A percentile compares a stretch with the other conserved stretches of the same genome.
Evolutionary conservation across 495 filamentous ascomycete genomes (phyloP).

Genomic region (Oidiodendron maius): DNA sequence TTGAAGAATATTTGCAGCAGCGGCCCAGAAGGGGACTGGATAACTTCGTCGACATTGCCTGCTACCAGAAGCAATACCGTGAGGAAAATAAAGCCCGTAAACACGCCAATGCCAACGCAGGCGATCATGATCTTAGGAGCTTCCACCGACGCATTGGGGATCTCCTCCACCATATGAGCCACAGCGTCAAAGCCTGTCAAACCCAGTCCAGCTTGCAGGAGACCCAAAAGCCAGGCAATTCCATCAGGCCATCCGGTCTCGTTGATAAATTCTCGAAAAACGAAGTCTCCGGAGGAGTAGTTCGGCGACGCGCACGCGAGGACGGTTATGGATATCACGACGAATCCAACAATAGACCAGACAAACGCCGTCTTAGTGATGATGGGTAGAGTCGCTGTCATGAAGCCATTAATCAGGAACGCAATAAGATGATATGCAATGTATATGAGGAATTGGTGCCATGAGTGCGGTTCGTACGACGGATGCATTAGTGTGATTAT

Average conservation of each 20-base stretch:
- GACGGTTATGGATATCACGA: constrained; percentile 31
- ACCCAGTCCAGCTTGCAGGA: constrained; percentile 55
- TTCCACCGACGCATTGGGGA: constrained; percentile 30
- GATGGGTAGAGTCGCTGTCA: constrained; percentile 53
- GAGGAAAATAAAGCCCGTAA: constrained; percentile 54
- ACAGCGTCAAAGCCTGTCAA: constrained; percentile 60
- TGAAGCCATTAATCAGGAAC: constrained; percentile 62
- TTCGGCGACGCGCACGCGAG: constrained; percentile 29
- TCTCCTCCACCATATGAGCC: constrained; percentile 53
- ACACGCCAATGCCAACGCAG: constrained; percentile 28
- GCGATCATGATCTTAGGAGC: constrained; percentile 31
- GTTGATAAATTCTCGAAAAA: constrained; percentile 54
- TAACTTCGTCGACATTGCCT: constrained; percentile 53
- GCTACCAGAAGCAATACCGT: constrained; percentile 59
- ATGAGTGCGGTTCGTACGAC: constrained; percentile 47
- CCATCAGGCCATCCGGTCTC: constrained; percentile 58
- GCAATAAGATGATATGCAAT: constrained; percentile 56
- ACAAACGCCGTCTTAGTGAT: constrained; percentile 56
- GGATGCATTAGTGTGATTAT: constrained; percentile 24
- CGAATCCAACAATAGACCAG: constrained; percentile 21
- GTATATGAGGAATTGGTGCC: constrained; percentile 75
- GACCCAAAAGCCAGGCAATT: constrained; percentile 55
- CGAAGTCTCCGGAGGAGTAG: constrained; percentile 36
- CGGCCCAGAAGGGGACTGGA: constrained; percentile 54
- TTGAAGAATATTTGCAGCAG: constrained; percentile 67